phyloP scores from a whole-genome alignment of 2,329 filamentous ascomycete species.

The Colletotrichum caudatum region DNA sequence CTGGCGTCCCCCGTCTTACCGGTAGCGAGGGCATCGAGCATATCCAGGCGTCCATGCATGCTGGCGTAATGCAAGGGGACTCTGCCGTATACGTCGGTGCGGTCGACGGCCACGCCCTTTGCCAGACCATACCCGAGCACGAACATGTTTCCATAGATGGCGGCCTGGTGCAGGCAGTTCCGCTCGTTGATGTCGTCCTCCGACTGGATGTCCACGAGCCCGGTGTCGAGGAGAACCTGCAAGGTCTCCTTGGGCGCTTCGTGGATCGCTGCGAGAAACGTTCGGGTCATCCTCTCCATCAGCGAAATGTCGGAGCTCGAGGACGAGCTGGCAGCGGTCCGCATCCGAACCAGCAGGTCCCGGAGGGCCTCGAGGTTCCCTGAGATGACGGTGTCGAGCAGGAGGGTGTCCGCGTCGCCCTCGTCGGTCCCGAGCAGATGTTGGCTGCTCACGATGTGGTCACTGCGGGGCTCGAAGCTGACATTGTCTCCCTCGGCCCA shows the following conservation, averaged over 20 bases:
- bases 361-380: constrained; percentile 82
- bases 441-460: constrained; percentile 75
- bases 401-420: constrained; percentile 87
- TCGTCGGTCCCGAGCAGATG: constrained; percentile 82
- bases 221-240: constrained; percentile 81
- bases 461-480: constrained; percentile 74
- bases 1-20: constrained; percentile 55
- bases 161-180: constrained; percentile 96
- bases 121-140: constrained; percentile 83
- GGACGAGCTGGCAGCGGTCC: constrained; percentile 61
- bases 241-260: constrained; percentile 85
- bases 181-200: constrained; percentile 98
- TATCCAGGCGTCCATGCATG: constrained; percentile 89
- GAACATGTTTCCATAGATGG: constrained; percentile 87
- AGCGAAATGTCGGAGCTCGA: constrained; percentile 66
- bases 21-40: constrained; percentile 80
- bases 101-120: constrained; percentile 79
- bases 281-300: constrained; percentile 84
- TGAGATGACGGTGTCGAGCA: constrained; percentile 86
- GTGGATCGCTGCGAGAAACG: constrained; percentile 89
- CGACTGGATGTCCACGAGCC: constrained; percentile 87
- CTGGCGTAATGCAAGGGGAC: constrained; percentile 96
- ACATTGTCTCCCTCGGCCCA: constrained; percentile 98
- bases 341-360: constrained; percentile 84
- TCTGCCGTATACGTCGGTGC: constrained; percentile 92